phyloP scores from a whole-genome alignment of 352 stramenopile species.

The Pythium myriotylum region DNA sequence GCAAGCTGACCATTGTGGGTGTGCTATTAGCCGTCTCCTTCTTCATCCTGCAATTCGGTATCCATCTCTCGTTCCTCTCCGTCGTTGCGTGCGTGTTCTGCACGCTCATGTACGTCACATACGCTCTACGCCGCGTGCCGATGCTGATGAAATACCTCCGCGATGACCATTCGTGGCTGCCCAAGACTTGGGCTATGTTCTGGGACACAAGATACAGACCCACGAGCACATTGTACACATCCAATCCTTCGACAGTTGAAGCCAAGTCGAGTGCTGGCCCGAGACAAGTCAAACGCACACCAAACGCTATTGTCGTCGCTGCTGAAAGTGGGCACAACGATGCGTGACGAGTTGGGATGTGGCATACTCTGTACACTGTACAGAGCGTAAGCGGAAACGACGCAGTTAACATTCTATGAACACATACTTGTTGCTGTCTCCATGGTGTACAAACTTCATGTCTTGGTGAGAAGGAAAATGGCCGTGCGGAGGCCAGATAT shows the following conservation, averaged over 20 bases:
- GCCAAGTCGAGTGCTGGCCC: neutral
- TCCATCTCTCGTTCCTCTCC: conserved; percentile 2
- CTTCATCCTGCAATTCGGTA: conserved; percentile 14
- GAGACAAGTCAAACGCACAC: neutral
- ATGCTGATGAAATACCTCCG: conserved; percentile 21
- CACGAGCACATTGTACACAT: neutral
- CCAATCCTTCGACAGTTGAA: conserved; percentile 1
- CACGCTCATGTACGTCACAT: conserved; percentile 14
- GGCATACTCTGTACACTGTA: too few species aligned
- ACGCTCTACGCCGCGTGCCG: conserved; percentile 11
- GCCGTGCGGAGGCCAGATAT: conserved; percentile 18
- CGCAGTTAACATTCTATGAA: too few species aligned
- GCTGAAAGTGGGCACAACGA: too few species aligned
- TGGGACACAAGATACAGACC: conserved; percentile 8
- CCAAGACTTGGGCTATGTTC: conserved; percentile 4
- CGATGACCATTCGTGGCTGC: conserved; percentile 11
- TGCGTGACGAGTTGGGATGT: too few species aligned
- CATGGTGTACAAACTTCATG: too few species aligned
- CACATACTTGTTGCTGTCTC: too few species aligned
- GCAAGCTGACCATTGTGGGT: conserved; percentile 10
- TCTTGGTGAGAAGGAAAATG: conserved; percentile 16
- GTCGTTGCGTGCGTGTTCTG: conserved; percentile 18
- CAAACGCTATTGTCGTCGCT: too few species aligned
- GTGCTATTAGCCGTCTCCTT: conserved; percentile 3
- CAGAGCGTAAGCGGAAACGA: too few species aligned